A percentile compares a stretch with the other conserved stretches of the same genome.
Conservation (phyloP, 176 grass and related monocot species). For the Cenchrus americanus region DNA sequence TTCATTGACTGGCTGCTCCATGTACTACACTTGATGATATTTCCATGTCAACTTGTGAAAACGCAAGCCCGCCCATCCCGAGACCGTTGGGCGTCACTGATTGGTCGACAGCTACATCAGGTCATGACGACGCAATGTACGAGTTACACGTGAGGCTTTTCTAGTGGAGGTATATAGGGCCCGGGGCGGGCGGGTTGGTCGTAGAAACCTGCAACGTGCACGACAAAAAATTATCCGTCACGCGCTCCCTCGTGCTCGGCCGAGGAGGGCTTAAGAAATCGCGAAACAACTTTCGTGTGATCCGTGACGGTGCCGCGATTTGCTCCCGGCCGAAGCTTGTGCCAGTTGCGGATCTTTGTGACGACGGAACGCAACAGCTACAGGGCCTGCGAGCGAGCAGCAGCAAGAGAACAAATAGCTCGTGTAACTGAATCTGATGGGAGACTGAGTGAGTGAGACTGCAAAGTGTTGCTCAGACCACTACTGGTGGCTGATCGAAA, state of each 20-base stretch:
- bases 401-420: neutral
- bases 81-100: neutral
- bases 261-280: neutral
- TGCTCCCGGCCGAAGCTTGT: neutral
- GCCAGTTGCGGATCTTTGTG: neutral
- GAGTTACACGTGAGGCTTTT: constrained; percentile 9
- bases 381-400: too few relatives aligned
- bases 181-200: neutral
- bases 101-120: neutral
- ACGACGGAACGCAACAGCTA: neutral
- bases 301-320: neutral
- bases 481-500: neutral
- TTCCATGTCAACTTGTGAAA: constrained; percentile 32
- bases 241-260: constrained; percentile 32
- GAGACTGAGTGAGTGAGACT: neutral
- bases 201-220: constrained; percentile 3
- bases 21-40: neutral
- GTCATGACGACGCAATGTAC: neutral
- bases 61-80: neutral
- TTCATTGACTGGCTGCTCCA: neutral
- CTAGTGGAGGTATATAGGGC: neutral
- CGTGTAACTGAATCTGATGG: constrained; percentile 12
- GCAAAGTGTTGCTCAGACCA: neutral
- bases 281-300: neutral
- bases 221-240: constrained; percentile 13